Percentiles rank a stretch among this genome's conserved stretches.
These are phyloP conservation scores for Fusarium euwallaceae DNA, from an alignment of 2,329 filamentous ascomycete species.

Conservation along the genomic window DNA sequence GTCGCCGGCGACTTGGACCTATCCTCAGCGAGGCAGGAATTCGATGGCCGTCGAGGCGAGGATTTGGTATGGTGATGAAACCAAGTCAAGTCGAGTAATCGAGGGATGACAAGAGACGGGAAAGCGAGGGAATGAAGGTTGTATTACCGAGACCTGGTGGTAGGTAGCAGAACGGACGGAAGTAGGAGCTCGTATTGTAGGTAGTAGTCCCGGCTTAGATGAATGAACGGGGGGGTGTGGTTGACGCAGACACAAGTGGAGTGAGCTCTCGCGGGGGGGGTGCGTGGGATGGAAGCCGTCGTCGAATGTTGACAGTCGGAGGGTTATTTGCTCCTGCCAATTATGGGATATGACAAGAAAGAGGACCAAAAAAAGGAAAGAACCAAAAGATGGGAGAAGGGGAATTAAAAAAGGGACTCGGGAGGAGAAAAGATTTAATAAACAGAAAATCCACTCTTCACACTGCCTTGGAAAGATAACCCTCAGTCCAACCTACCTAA, in stretches of 20 bases:
- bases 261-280: slow-evolving; percentile 33
- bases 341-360: background rate
- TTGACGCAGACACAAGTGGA: slow-evolving; percentile 32
- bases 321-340: slow-evolving; percentile 20
- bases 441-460: slow-evolving; percentile 16
- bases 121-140: slow-evolving; percentile 25
- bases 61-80: slow-evolving; percentile 23
- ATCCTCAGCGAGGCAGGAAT: slow-evolving; percentile 17
- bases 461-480: slow-evolving; percentile 44
- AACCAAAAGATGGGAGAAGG: background rate
- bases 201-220: slow-evolving; percentile 13
- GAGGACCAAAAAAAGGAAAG: slow-evolving; percentile 6
- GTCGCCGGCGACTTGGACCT: slow-evolving; percentile 41
- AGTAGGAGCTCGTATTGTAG: slow-evolving; percentile 38
- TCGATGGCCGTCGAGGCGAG: slow-evolving; percentile 16
- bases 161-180: slow-evolving; percentile 11
- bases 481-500: slow-evolving; percentile 21
- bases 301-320: slow-evolving; percentile 20
- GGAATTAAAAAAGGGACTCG: slow-evolving; percentile 2
- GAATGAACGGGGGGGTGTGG: slow-evolving; percentile 33
- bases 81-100: slow-evolving; percentile 4
- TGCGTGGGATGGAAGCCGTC: slow-evolving; percentile 28
- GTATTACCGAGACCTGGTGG: slow-evolving; percentile 21
- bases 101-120: background rate
- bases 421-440: background rate